Evolutionary conservation across 2,329 filamentous ascomycete genomes (phyloP).

Genomic region (Fusarium transvaalense): DNA sequence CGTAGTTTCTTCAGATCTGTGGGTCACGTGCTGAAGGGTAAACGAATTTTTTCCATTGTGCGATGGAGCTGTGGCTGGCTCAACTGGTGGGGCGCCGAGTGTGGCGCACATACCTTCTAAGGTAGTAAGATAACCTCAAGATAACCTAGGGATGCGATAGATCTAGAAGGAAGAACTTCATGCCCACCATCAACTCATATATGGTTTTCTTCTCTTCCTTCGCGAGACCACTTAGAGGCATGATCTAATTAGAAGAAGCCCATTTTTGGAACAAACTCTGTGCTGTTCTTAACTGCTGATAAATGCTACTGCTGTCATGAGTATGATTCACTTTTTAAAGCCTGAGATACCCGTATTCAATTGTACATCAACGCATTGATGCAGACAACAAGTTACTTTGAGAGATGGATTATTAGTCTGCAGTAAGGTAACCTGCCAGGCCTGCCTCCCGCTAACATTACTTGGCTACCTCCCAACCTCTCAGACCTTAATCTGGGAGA

Average conservation of each 20-base stretch:
- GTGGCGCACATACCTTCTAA: neutral
- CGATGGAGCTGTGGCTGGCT: neutral
- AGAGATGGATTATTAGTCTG: neutral
- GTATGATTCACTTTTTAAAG: neutral
- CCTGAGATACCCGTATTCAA: neutral
- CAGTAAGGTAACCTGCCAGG: neutral
- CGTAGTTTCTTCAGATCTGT: constrained; percentile 5
- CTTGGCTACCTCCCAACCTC: constrained; percentile 1
- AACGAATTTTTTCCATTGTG: constrained; percentile 13
- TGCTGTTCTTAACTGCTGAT: neutral
- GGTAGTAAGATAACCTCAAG: no score
- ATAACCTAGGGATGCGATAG: neutral
- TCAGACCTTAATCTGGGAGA: neutral
- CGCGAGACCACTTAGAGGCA: neutral
- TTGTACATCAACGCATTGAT: neutral
- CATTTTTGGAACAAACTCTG: neutral
- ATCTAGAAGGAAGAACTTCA: neutral
- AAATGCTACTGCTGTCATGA: neutral
- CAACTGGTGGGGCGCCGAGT: neutral
- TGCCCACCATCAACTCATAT: neutral
- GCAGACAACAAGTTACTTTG: neutral
- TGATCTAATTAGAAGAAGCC: neutral
- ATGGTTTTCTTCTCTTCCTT: no score
- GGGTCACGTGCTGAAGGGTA: constrained; percentile 51
- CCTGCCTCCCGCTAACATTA: neutral